These are phyloP conservation scores for Mycena albidolilacea DNA, from an alignment of 768 basidiomycete species.

Conservation along the genomic window DNA sequence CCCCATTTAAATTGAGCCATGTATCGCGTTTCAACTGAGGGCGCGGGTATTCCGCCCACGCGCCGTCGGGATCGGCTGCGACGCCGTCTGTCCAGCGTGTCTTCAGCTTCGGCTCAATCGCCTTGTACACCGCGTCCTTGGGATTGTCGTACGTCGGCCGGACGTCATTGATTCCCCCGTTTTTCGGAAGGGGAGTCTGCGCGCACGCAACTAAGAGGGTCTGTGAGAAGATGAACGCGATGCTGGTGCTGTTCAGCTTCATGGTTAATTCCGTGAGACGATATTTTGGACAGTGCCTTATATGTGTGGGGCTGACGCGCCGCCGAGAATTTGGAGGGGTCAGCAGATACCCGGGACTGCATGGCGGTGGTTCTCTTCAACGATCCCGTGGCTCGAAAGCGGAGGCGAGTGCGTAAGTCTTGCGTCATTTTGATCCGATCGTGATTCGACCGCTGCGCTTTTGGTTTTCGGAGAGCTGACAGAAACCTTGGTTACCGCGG, in stretches of 20 bases:
- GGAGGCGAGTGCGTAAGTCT: slow-evolving; percentile 4
- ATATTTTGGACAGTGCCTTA: slow-evolving; percentile 4
- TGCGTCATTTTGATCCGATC: neutral
- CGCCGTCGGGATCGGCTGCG: slow-evolving; percentile 5
- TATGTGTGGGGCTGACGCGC: slow-evolving; percentile 2
- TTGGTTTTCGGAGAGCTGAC: neutral
- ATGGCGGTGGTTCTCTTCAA: neutral
- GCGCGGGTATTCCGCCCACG: slow-evolving; percentile 16
- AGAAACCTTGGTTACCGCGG: too few relatives aligned
- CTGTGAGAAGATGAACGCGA: slow-evolving; percentile 7
- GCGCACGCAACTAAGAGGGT: neutral
- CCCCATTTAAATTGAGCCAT: slow-evolving; percentile 19
- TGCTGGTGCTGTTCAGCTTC: slow-evolving; percentile 1
- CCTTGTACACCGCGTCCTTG: slow-evolving; percentile 14
- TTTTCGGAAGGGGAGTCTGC: slow-evolving; percentile 16
- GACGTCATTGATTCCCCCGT: slow-evolving; percentile 6
- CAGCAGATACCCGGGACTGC: neutral
- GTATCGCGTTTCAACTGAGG: slow-evolving; percentile 8
- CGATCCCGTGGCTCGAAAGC: slow-evolving; percentile 3
- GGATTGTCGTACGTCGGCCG: slow-evolving; percentile 22
- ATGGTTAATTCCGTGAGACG: slow-evolving; percentile 7
- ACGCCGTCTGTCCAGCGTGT: slow-evolving; percentile 24
- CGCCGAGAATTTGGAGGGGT: neutral
- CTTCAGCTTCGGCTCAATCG: slow-evolving; percentile 22
- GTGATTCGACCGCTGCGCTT: neutral